phyloP scores from a whole-genome alignment of 192 early-diverging fungal species.

The Thamnidium elegans region DNA sequence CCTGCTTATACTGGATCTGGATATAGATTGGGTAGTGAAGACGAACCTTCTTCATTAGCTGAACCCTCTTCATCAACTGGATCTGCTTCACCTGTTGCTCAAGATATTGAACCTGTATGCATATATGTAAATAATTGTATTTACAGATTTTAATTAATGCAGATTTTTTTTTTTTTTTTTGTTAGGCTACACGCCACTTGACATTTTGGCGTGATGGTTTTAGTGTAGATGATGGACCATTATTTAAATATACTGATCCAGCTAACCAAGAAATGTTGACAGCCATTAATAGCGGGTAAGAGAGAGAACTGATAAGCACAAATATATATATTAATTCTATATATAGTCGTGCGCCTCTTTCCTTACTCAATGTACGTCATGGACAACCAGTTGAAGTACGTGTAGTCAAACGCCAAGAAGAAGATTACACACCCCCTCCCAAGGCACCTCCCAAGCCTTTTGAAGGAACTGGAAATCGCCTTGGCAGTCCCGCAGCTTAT shows the following conservation, averaged over 20 bases:
- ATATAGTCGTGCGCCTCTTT: constrained; percentile 77
- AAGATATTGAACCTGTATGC: constrained; percentile 16
- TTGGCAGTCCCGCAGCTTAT: constrained; percentile 61
- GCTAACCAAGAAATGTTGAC: constrained; percentile 80
- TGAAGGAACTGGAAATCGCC: constrained; percentile 72
- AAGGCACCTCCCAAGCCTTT: constrained; percentile 77
- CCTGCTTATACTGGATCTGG: constrained; percentile 40
- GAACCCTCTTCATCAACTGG: background rate
- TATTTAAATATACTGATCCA: constrained; percentile 84
- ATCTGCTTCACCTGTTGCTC: background rate
- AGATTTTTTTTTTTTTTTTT: background rate
- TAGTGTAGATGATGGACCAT: constrained; percentile 89
- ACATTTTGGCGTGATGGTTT: constrained; percentile 98
- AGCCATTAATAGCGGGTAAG: constrained; percentile 85
- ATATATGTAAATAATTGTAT: background rate
- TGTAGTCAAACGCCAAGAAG: constrained; percentile 76
- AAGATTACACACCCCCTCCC: constrained; percentile 84
- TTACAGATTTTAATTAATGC: background rate
- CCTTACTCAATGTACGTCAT: constrained; percentile 80
- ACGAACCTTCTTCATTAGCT: constrained; percentile 38
- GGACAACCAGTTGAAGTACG: constrained; percentile 91
- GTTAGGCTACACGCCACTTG: constrained; percentile 66
- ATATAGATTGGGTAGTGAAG: constrained; percentile 55
- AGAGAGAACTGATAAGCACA: background rate
- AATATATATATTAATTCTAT: background rate